Base-by-base conservation (phyloP, 2,329 filamentous ascomycete species). In the Chaetomium globosum region DNA sequence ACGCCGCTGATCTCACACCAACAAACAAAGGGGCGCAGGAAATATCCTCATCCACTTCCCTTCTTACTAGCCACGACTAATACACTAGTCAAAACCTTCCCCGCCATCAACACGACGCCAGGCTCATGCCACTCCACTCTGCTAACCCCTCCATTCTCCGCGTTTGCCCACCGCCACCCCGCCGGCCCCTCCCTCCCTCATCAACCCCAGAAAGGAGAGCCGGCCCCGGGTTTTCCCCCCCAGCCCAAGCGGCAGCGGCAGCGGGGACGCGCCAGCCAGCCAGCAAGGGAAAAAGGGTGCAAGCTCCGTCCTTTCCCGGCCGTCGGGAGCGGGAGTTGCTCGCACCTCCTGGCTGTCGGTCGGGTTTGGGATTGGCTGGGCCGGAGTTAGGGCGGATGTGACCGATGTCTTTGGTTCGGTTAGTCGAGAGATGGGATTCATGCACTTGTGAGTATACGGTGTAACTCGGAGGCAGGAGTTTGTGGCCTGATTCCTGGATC, bases 251-350 rank as follows among this genome's bases (percentile, higher is more conserved):
- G 30, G 55, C 16, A 13, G 16, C 49, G n/a, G 31, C 7, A 10
- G 31, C 31, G 31, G 31, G 31, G 33, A 36, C 33, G 33, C 33
- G 33, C 33, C 33, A 36, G 33, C 31, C 31, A 31, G 5, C 31
- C 49, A 33, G 19, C 46, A 60, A 61, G 54, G 23, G 31, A 30
- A 36, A 36, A 36, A 10, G 33, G 9, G 39, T 21, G 23, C 10
- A n/a, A 28, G 26, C 59, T 65, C 66, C 64, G 64, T 68, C 49
- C 64, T 64, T 63, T 66, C 66, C 66, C 66, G 66, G 64, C 49
- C 49, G 54, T 54, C 64, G 59, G 59, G 46, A 28, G 31, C 59
- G 59, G 64, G 49, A 66, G 48, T 65, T 56, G 56, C 16, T 30
- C 1, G 48, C 19, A n/a, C 8, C 5, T n/a, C 19, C 4, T 13